These are phyloP conservation scores for Plasmodium berghei DNA, from an alignment of 169 alveolate genomes.

Conservation along the genomic window DNA sequence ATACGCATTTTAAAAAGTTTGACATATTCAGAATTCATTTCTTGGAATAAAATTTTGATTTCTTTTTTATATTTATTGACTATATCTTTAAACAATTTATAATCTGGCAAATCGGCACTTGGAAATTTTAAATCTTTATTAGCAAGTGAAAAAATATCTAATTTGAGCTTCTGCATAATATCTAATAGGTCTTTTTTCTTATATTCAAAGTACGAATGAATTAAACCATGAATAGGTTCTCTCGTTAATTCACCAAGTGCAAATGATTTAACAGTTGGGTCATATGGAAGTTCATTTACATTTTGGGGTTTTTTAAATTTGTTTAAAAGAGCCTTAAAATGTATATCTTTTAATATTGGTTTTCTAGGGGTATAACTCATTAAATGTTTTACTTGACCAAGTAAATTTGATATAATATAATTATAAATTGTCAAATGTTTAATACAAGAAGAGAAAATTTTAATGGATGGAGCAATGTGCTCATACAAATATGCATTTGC, in stretches of 20 bases:
- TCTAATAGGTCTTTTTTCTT: conserved; percentile 40
- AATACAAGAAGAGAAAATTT: conserved; percentile 34
- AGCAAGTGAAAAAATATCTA: conserved; percentile 24
- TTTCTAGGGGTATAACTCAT: conserved; percentile 40
- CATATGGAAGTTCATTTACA: neutral
- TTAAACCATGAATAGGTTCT: conserved; percentile 40
- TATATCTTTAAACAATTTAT: conserved; percentile 6
- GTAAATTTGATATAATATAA: conserved; percentile 13
- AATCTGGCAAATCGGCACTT: neutral
- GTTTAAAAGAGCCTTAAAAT: conserved; percentile 23
- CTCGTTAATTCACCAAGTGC: conserved; percentile 31
- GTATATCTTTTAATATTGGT: neutral
- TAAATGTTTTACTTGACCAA: conserved; percentile 12
- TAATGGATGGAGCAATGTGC: neutral
- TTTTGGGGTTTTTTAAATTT: conserved; percentile 12
- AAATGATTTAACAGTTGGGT: conserved; percentile 28
- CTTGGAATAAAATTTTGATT: conserved; percentile 14
- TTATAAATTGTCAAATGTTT: conserved; percentile 37
- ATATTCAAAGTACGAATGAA: conserved; percentile 37
- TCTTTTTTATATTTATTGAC: conserved; percentile 22
- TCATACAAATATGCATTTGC: too few relatives aligned
- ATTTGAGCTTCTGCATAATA: conserved; percentile 28
- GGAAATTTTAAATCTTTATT: conserved; percentile 11
- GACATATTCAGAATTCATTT: conserved; percentile 50
- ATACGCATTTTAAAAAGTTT: conserved; percentile 13